A percentile compares a stretch with the other conserved stretches of the same genome.
These are phyloP conservation scores for Candida easanensis DNA, from an alignment of 805 yeast species.

Conservation along the genomic window DNA sequence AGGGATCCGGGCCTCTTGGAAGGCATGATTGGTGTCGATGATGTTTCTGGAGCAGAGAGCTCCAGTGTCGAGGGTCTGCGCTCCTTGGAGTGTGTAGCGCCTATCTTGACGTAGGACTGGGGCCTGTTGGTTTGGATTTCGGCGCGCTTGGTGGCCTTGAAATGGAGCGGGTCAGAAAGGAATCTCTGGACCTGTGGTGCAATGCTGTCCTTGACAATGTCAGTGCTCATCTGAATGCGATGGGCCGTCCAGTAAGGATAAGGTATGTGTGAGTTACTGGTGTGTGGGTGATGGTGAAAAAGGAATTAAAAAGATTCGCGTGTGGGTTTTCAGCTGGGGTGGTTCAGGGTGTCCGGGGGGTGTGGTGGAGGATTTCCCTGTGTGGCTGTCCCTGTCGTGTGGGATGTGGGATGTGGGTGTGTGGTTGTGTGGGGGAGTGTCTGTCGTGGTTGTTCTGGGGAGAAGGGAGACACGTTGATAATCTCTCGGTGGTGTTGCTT, in stretches of 20 bases:
- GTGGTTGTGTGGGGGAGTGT: neutral
- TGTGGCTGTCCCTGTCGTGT: too few species aligned
- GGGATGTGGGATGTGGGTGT: too few species aligned
- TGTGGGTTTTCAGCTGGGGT: too few species aligned
- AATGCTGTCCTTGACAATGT: conserved; percentile 30
- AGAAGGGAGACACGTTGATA: too few species aligned
- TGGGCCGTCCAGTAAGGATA: neutral
- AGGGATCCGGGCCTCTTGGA: conserved; percentile 19
- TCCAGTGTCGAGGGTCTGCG: conserved; percentile 7
- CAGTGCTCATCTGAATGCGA: conserved; percentile 22
- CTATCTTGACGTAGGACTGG: conserved; percentile 42
- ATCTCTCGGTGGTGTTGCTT: neutral
- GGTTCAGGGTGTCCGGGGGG: too few species aligned
- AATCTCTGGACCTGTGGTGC: conserved; percentile 64
- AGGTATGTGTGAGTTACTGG: too few species aligned
- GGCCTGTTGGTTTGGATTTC: conserved; percentile 47
- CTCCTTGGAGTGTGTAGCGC: conserved; percentile 13
- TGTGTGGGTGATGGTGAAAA: too few species aligned
- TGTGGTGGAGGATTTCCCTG: too few species aligned
- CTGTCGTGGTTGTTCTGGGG: neutral
- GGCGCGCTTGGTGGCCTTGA: conserved; percentile 57
- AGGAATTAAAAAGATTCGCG: too few species aligned
- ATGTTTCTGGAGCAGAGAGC: neutral
- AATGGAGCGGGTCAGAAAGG: conserved; percentile 57
- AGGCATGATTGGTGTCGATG: neutral